Conservation (phyloP, 2,329 filamentous ascomycete species). For the Curvularia spicifera region DNA sequence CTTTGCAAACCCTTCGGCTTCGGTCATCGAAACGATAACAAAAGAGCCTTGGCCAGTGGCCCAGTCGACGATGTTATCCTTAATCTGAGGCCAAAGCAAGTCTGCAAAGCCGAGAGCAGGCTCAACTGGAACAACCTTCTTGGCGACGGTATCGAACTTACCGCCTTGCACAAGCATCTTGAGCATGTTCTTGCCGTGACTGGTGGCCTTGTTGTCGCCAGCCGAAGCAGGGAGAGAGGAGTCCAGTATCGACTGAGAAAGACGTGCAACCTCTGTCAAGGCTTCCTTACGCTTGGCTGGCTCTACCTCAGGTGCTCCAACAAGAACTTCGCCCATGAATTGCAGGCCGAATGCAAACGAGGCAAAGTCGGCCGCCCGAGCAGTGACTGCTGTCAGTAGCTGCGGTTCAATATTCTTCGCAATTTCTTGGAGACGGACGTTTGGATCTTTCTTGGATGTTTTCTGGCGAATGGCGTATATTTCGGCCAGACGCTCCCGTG, state of each 20-base stretch:
- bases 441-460: conserved; percentile 92
- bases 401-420: conserved; percentile 74
- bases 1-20: conserved; percentile 71
- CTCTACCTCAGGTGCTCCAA: conserved; percentile 79
- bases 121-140: conserved; percentile 72
- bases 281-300: conserved; percentile 60
- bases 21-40: conserved; percentile 80
- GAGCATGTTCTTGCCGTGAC: conserved; percentile 79
- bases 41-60: conserved; percentile 86
- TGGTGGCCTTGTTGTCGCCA: conserved; percentile 56
- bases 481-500: conserved; percentile 75
- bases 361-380: conserved; percentile 71
- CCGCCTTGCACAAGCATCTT: conserved; percentile 92
- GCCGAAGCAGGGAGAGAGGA: conserved; percentile 42
- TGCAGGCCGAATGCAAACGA: conserved; percentile 84
- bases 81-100: conserved; percentile 81
- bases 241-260: conserved; percentile 47
- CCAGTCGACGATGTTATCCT: conserved; percentile 78
- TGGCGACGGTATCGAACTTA: conserved; percentile 76
- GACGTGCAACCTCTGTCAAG: conserved; percentile 67
- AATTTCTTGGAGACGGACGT: conserved; percentile 76
- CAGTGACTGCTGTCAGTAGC: conserved; percentile 74
- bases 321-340: conserved; percentile 80
- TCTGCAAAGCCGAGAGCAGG: conserved; percentile 82
- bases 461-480: conserved; percentile 78